Evolutionary conservation across 441 rosid genomes (phyloP).

Genomic region (Raphanus hybrid): DNA sequence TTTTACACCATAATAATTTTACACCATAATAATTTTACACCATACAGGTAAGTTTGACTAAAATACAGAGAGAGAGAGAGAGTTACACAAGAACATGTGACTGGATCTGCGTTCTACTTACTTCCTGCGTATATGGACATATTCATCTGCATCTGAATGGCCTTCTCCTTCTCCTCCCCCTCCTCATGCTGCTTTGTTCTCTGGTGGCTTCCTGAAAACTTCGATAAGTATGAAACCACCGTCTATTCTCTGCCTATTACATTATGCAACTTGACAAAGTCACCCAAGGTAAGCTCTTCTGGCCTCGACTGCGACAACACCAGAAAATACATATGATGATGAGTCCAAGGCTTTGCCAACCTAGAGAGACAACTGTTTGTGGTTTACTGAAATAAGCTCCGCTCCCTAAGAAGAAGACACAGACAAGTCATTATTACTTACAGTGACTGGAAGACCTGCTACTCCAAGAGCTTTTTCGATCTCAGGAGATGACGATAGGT

Average conservation of each 20-base stretch:
- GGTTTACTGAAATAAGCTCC: background rate
- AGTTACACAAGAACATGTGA: background rate
- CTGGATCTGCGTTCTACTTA: background rate
- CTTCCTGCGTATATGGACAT: background rate
- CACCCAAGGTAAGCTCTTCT: slow-evolving; percentile 3
- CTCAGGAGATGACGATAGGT: slow-evolving; percentile 50
- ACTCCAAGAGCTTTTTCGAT: slow-evolving; percentile 57
- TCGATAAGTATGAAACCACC: background rate
- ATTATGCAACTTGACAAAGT: slow-evolving; percentile 2
- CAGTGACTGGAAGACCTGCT: slow-evolving; percentile 74
- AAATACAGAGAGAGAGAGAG: background rate
- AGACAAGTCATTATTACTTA: slow-evolving; percentile 44
- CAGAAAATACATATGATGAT: background rate
- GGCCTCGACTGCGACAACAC: slow-evolving; percentile 2
- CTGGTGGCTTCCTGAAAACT: background rate
- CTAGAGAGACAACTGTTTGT: background rate
- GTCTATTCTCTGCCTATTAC: slow-evolving; percentile 5
- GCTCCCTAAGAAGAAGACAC: background rate
- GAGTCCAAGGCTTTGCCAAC: background rate
- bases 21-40: too few relatives aligned
- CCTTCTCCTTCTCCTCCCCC: background rate
- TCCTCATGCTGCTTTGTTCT: background rate
- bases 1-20: too few relatives aligned
- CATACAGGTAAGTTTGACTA: background rate
- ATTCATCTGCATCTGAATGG: background rate